Conservation (phyloP, 1,139 yeast species). For the Yamadazyma aaseri region DNA sequence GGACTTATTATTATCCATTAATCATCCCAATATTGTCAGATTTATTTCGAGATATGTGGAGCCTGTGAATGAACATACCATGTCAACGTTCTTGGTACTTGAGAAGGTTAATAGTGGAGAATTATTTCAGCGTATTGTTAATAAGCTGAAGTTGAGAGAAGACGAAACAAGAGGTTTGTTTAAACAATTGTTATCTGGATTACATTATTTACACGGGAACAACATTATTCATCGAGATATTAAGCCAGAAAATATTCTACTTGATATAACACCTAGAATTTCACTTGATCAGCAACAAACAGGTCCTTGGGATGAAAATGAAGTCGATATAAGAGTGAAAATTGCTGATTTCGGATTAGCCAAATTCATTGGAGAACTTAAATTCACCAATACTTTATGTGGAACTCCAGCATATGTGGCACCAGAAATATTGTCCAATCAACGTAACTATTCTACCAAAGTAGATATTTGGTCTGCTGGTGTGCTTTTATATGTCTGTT, state of each 20-base stretch:
- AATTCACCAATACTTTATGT: conserved; percentile 73
- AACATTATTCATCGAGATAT: conserved; percentile 88
- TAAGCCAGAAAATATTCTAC: conserved; percentile 83
- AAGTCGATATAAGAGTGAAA: conserved; percentile 62
- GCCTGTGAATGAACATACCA: conserved; percentile 53
- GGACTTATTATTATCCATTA: conserved; percentile 59
- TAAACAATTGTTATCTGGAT: conserved; percentile 60
- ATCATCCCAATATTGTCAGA: conserved; percentile 70
- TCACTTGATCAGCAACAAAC: conserved; percentile 51
- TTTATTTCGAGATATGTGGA: conserved; percentile 68
- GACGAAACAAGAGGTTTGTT: conserved; percentile 63
- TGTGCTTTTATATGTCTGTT: conserved; percentile 69
- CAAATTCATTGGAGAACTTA: conserved; percentile 73
- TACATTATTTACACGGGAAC: conserved; percentile 61
- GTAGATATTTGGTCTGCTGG: conserved; percentile 85
- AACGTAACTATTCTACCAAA: conserved; percentile 63
- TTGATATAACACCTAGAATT: conserved; percentile 58
- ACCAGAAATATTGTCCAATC: conserved; percentile 60
- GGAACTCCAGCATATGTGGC: conserved; percentile 88
- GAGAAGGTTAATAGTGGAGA: conserved; percentile 78
- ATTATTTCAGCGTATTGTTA: conserved; percentile 65
- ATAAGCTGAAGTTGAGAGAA: conserved; percentile 58
- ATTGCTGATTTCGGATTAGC: conserved; percentile 84
- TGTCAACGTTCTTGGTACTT: conserved; percentile 64
- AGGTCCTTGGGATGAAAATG: conserved; percentile 70